phyloP scores from a whole-genome alignment of 345 rosid species.

The Punica granatum region DNA sequence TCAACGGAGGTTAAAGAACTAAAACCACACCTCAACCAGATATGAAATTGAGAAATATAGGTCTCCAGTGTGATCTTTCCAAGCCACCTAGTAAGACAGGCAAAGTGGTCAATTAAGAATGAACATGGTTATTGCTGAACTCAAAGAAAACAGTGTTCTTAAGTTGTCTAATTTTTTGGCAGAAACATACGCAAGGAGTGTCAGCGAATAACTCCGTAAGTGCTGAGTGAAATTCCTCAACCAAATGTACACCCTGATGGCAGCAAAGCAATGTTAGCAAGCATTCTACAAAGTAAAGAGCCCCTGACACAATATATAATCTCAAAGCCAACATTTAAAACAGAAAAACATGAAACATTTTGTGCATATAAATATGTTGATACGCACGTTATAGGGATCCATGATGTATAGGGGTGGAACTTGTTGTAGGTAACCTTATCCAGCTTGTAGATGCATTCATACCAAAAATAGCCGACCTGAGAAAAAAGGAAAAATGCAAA shows the following conservation, averaged over 20 bases:
- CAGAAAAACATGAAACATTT: neutral
- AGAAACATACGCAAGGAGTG: constrained; percentile 77
- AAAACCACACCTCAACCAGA: constrained; percentile 78
- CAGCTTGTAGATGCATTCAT: constrained; percentile 82
- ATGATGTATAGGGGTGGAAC: constrained; percentile 95
- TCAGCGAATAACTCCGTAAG: constrained; percentile 59
- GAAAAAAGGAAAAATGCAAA: constrained; percentile 4
- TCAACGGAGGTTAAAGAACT: neutral
- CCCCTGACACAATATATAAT: neutral
- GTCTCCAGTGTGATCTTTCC: constrained; percentile 93
- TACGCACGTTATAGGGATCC: constrained; percentile 98
- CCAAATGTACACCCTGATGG: constrained; percentile 77
- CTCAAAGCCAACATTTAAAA: neutral
- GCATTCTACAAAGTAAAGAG: neutral
- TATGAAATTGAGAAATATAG: constrained; percentile 91
- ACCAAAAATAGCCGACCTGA: constrained; percentile 94
- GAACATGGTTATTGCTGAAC: neutral
- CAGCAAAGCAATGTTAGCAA: constrained; percentile 1
- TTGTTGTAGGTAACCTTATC: constrained; percentile 89
- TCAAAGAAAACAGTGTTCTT: neutral
- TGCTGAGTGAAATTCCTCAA: constrained; percentile 84
- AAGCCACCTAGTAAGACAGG: constrained; percentile 62
- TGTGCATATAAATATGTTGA: constrained; percentile 1
- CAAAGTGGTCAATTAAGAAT: constrained; percentile 14
- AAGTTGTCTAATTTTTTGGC: neutral